Evolutionary conservation across 148 eudicot species (phyloP).

Genomic region (Chenopodium album): DNA sequence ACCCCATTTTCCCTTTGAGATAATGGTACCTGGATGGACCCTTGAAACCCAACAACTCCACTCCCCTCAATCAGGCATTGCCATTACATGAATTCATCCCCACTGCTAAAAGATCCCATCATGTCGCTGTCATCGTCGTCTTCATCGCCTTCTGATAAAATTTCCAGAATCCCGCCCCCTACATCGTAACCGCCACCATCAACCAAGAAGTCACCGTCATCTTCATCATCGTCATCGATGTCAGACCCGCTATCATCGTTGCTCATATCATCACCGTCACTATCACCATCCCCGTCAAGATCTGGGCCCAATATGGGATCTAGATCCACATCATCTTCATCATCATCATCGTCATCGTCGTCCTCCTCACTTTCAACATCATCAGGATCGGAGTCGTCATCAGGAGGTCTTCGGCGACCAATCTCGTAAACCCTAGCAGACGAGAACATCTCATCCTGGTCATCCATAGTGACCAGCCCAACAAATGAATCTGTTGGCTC

Average conservation of each 20-base stretch:
- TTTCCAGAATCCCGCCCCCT: conserved; percentile 62
- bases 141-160: conserved; percentile 74
- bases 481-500: conserved; percentile 90
- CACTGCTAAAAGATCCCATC: conserved; percentile 68
- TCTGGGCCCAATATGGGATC: conserved; percentile 52
- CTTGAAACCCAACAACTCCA: background rate
- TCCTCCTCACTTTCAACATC: conserved; percentile 83
- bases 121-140: conserved; percentile 62
- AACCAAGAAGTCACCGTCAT: conserved; percentile 62
- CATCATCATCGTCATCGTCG: conserved; percentile 65
- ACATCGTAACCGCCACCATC: conserved; percentile 51
- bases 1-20: conserved; percentile 1
- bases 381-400: conserved; percentile 96
- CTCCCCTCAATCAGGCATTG: background rate
- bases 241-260: conserved; percentile 58
- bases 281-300: conserved; percentile 62
- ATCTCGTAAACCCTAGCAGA: conserved; percentile 90
- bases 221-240: conserved; percentile 64
- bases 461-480: conserved; percentile 86
- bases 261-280: conserved; percentile 60
- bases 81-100: conserved; percentile 46
- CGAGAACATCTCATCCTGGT: conserved; percentile 81
- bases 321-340: conserved; percentile 64
- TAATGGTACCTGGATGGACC: conserved; percentile 6
- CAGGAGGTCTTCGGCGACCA: conserved; percentile 81